phyloP scores from a whole-genome alignment of 2,329 filamentous ascomycete genomes.

The Fusarium algeriense region DNA sequence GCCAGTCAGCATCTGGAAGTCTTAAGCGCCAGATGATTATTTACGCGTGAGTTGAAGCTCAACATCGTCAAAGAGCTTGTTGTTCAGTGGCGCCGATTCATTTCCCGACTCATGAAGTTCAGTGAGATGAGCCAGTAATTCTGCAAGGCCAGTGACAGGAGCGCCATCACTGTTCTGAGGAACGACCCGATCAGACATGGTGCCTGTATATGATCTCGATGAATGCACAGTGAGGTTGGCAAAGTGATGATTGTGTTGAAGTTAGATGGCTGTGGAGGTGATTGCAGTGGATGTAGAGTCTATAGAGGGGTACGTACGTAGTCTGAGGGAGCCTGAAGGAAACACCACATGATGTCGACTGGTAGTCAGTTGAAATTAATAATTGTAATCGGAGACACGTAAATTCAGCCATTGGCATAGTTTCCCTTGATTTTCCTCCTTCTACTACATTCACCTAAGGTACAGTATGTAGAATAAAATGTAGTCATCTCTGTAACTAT shows the following conservation, averaged over 20 bases:
- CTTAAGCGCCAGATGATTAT: neutral
- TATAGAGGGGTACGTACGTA: slow-evolving; percentile 27
- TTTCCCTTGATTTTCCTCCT: too few species aligned
- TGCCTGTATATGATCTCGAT: neutral
- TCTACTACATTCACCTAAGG: neutral
- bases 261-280: neutral
- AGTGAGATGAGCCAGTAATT: slow-evolving; percentile 67
- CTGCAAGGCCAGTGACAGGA: slow-evolving; percentile 64
- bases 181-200: slow-evolving; percentile 51
- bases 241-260: neutral
- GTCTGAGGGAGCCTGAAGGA: slow-evolving; percentile 19
- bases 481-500: neutral
- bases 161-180: slow-evolving; percentile 49
- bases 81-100: slow-evolving; percentile 57
- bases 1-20: neutral
- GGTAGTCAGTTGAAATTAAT: neutral
- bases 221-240: neutral
- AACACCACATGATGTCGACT: neutral
- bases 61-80: slow-evolving; percentile 69
- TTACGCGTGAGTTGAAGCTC: slow-evolving; percentile 69
- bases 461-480: neutral
- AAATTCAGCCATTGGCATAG: neutral
- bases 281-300: slow-evolving; percentile 19
- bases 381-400: too few species aligned
- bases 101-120: slow-evolving; percentile 57